These are phyloP conservation scores for Mycena polygramma DNA, from an alignment of 768 basidiomycete genomes.

Conservation along the genomic window DNA sequence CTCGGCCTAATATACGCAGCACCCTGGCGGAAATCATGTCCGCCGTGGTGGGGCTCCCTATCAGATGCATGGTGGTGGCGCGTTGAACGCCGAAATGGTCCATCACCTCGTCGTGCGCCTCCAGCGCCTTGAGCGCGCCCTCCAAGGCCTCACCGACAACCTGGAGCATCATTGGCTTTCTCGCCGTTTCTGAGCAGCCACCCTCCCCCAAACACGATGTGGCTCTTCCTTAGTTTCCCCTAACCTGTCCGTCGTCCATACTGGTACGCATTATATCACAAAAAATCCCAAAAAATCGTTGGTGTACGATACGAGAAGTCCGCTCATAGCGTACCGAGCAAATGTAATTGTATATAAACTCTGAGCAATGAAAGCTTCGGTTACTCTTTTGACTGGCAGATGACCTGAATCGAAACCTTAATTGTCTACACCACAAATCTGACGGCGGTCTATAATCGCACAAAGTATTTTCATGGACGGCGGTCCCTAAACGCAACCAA, in stretches of 20 bases:
- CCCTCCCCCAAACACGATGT: neutral
- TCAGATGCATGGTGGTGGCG: neutral
- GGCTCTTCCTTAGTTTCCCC: neutral
- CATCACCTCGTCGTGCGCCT: neutral
- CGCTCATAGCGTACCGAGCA: constrained; percentile 11
- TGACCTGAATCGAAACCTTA: no score
- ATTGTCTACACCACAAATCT: no score
- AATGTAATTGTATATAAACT: neutral
- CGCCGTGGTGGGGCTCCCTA: constrained; percentile 1
- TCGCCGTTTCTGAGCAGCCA: neutral
- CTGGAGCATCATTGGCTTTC: neutral
- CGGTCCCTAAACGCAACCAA: constrained; percentile 12
- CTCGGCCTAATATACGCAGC: no score
- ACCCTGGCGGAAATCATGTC: neutral
- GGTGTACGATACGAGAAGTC: constrained; percentile 7
- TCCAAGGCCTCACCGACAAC: neutral
- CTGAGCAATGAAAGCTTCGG: no score
- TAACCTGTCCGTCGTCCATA: no score
- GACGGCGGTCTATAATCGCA: no score
- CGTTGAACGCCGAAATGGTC: neutral
- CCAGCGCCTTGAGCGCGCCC: constrained; percentile 12
- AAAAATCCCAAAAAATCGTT: neutral
- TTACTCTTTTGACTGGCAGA: no score
- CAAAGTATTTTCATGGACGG: constrained; percentile 6
- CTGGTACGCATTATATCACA: neutral